Evolutionary conservation across 345 rosid species (phyloP).

Genomic region (Bruguiera sexangula): DNA sequence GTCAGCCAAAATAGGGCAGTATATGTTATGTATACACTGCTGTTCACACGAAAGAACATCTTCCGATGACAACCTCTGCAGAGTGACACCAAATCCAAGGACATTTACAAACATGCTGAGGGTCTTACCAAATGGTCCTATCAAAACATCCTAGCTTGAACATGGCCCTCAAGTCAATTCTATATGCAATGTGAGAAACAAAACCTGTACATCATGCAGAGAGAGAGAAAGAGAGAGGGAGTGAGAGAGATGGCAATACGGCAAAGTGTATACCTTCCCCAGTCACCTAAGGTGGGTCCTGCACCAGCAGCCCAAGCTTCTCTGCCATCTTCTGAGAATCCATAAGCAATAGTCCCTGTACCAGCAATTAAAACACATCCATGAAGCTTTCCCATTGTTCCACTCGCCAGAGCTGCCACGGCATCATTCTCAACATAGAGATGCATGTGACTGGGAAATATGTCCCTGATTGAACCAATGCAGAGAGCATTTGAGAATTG

Average conservation of each 20-base stretch:
- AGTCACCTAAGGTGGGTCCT: constrained; percentile 91
- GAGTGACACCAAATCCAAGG: no score
- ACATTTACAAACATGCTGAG: no score
- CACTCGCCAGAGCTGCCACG: constrained; percentile 92
- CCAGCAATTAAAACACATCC: constrained; percentile 98
- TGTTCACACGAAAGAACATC: no score
- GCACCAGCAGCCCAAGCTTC: constrained; percentile 96
- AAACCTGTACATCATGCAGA: no score
- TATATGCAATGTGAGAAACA: no score
- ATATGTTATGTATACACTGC: no score
- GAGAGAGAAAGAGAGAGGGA: no score
- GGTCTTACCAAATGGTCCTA: no score
- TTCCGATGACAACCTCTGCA: no score
- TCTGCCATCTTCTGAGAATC: constrained; percentile 82
- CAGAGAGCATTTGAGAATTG: neutral
- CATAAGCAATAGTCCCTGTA: constrained; percentile 93
- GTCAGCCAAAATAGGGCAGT: no score
- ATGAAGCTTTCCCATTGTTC: constrained; percentile 94
- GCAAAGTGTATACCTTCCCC: constrained; percentile 71
- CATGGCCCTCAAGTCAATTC: no score
- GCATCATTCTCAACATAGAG: constrained; percentile 92
- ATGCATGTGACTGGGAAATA: constrained; percentile 72
- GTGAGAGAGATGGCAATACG: neutral
- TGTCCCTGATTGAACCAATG: constrained; percentile 46
- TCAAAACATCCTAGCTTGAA: no score